phyloP scores from a whole-genome alignment of 2,329 filamentous ascomycete species.

The Myriosclerotinia curreyana region DNA sequence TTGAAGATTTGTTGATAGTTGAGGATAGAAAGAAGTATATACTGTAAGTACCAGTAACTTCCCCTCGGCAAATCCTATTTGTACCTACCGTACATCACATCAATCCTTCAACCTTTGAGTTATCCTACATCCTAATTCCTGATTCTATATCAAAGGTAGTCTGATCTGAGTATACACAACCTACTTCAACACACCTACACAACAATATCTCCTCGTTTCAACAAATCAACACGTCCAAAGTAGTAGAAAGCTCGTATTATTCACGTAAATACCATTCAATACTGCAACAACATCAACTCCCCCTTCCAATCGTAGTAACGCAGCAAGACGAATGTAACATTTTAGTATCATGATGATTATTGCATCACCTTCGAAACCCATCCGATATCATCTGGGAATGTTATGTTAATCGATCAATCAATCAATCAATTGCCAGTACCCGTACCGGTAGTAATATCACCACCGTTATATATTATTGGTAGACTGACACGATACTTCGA shows the following conservation, averaged over 20 bases:
- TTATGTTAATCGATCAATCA: not conserved
- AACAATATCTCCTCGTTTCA: not conserved
- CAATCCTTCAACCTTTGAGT: not conserved
- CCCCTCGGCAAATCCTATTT: too few relatives aligned
- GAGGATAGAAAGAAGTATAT: too few relatives aligned
- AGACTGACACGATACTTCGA: not conserved
- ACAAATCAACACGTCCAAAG: not conserved
- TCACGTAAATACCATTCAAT: not conserved
- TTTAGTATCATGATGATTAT: too few relatives aligned
- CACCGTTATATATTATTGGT: too few relatives aligned
- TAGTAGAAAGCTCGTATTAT: constrained; percentile 12
- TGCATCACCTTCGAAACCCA: constrained; percentile 1
- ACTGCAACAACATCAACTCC: not conserved
- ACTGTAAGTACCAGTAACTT: too few relatives aligned
- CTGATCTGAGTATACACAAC: constrained; percentile 10
- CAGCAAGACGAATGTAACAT: not conserved
- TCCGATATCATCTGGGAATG: not conserved
- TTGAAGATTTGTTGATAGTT: too few relatives aligned
- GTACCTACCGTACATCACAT: not conserved
- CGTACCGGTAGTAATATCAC: too few relatives aligned
- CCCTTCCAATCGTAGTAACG: not conserved
- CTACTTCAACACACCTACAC: not conserved
- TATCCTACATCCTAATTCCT: not conserved
- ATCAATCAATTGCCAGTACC: too few relatives aligned
- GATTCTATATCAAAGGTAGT: not conserved